Percentiles rank a stretch among this genome's conserved stretches.
phyloP scores from a whole-genome alignment of 2,329 filamentous ascomycete genomes.

The Colletotrichum sp. region DNA sequence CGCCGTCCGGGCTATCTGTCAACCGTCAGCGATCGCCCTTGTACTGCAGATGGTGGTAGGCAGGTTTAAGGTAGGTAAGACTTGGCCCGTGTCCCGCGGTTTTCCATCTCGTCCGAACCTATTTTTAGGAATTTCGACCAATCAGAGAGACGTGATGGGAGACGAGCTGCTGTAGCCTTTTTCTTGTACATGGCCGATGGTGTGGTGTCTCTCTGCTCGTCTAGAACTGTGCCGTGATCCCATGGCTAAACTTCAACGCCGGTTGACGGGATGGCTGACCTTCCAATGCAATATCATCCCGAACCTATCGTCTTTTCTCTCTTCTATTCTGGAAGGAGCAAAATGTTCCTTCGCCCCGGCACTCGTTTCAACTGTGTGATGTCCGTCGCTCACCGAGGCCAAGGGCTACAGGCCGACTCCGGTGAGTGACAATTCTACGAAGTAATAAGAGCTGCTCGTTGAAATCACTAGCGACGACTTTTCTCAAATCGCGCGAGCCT shows the following conservation, averaged over 20 bases:
- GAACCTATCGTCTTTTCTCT: not conserved
- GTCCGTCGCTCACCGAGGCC: not conserved
- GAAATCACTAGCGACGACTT: not conserved
- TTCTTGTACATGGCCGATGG: not conserved
- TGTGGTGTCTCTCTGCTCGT: not conserved
- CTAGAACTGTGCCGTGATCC: not conserved
- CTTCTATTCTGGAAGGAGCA: not conserved
- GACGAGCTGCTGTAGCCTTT: not conserved
- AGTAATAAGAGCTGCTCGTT: not conserved
- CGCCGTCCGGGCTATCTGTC: not conserved
- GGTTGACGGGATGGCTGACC: not conserved
- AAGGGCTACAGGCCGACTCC: not conserved
- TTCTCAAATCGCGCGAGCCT: not conserved
- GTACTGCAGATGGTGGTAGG: not conserved
- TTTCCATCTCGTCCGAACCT: not conserved
- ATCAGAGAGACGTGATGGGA: not conserved
- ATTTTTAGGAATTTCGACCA: not conserved
- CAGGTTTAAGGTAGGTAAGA: not conserved
- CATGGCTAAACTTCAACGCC: not conserved
- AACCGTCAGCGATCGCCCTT: slow-evolving; percentile 6
- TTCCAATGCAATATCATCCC: not conserved
- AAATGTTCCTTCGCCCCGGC: not conserved
- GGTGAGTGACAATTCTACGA: not conserved
- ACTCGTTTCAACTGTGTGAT: not conserved
- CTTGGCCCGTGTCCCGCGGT: not conserved